Conservation (phyloP, 345 rosid species). For the Brassica napus region Da-Ae NC_063442.1:15158001-15158500, state of each 20-base stretch:
- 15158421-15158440: too few relatives aligned
- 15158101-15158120: background rate
- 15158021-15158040: too few relatives aligned
- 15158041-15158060: too few relatives aligned
- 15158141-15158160: too few relatives aligned
- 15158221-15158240: slow-evolving; percentile 8
- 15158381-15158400: background rate
- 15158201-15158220: background rate
- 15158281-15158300: slow-evolving; percentile 33
- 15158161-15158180: too few relatives aligned
- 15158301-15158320: slow-evolving; percentile 25
- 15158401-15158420: too few relatives aligned
- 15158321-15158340: slow-evolving; percentile 32
- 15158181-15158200: too few relatives aligned
- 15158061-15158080: too few relatives aligned
- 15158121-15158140: background rate
- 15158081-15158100: background rate
- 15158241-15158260: slow-evolving; percentile 15
- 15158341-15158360: slow-evolving; percentile 30
- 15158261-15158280: slow-evolving; percentile 16
- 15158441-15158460: too few relatives aligned
- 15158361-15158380: slow-evolving; percentile 27
- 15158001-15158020: too few relatives aligned
- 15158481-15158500: too few relatives aligned
- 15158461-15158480: too few relatives aligned